These are phyloP conservation scores for Calonectria hongkongensis DNA, from an alignment of 2,329 filamentous ascomycete species.

Conservation along the genomic window DNA sequence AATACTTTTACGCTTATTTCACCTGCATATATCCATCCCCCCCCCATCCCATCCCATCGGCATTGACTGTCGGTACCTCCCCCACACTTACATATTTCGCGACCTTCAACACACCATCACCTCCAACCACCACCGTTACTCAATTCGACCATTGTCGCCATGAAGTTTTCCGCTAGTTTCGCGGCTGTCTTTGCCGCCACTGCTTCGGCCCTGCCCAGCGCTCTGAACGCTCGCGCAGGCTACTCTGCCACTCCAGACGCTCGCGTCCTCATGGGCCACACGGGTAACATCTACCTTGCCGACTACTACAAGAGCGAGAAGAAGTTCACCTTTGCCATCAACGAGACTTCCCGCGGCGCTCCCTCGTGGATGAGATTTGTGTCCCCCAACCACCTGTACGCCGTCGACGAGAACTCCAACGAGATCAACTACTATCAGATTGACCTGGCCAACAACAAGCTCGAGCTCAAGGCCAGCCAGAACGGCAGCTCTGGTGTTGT, in stretches of 20 bases:
- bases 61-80: conserved; percentile 25
- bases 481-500: conserved; percentile 67
- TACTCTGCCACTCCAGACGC: conserved; percentile 42
- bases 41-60: background rate
- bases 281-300: conserved; percentile 63
- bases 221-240: conserved; percentile 40
- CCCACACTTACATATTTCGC: background rate
- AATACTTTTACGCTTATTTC: conserved; percentile 22
- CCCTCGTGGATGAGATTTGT: conserved; percentile 69
- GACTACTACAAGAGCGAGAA: conserved; percentile 59
- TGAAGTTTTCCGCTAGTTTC: conserved; percentile 52
- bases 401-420: conserved; percentile 68
- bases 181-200: conserved; percentile 46
- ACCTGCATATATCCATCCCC: background rate
- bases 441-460: conserved; percentile 56
- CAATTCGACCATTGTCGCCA: conserved; percentile 31
- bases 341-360: conserved; percentile 58
- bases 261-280: conserved; percentile 64
- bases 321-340: conserved; percentile 61
- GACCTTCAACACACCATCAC: background rate
- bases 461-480: conserved; percentile 55
- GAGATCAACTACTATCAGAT: conserved; percentile 63
- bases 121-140: background rate
- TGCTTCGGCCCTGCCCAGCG: conserved; percentile 46
- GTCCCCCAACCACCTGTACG: conserved; percentile 64